Conservation (phyloP, 2,329 filamentous ascomycete species). For the Huntiella abstrusa region DNA sequence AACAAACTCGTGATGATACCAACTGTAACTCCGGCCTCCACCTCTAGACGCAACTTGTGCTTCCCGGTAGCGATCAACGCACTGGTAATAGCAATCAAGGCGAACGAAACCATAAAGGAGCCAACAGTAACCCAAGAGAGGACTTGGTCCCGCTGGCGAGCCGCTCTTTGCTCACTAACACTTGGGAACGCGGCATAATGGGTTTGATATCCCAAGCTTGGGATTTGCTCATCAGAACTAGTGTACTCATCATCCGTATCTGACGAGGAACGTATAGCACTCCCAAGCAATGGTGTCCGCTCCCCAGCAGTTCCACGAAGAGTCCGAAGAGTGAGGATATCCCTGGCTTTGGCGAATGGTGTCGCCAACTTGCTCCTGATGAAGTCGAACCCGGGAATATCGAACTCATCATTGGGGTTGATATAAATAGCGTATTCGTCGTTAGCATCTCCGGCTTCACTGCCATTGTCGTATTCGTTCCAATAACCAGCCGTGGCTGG, state of each 20-base stretch:
- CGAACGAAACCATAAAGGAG: conserved; percentile 38
- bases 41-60: conserved; percentile 48
- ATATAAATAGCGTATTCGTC: conserved; percentile 56
- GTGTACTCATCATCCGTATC: conserved; percentile 24
- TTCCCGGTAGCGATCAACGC: conserved; percentile 50
- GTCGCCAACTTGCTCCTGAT: conserved; percentile 32
- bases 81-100: conserved; percentile 44
- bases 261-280: conserved; percentile 7
- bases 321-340: conserved; percentile 24
- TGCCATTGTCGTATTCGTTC: conserved; percentile 76
- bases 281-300: conserved; percentile 16
- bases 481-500: conserved; percentile 37
- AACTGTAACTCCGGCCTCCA: conserved; percentile 53
- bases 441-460: conserved; percentile 41
- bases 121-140: conserved; percentile 34
- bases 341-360: conserved; percentile 31
- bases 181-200: conserved; percentile 33
- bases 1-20: conserved; percentile 49
- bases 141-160: conserved; percentile 32
- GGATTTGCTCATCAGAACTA: conserved; percentile 30
- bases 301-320: conserved; percentile 12
- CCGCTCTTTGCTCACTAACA: conserved; percentile 30
- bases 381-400: conserved; percentile 44
- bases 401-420: conserved; percentile 42
- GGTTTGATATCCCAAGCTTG: conserved; percentile 30